Base-by-base conservation (phyloP, 1,139 yeast genomes). In the Waltiozyma sp. region DNA sequence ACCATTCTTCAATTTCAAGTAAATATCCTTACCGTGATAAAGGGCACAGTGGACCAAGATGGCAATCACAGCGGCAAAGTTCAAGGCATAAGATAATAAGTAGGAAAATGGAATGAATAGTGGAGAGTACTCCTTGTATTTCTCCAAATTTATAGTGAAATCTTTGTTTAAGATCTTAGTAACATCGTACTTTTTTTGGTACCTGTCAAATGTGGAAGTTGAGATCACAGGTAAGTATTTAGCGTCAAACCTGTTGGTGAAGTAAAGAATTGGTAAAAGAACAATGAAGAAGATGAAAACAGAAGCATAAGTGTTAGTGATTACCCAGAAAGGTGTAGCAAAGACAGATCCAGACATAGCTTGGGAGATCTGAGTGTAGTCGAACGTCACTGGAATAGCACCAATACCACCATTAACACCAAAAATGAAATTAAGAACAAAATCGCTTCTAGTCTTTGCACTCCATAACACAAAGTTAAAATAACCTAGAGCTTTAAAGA, bases 391-490 rank as follows among this genome's bases (percentile, higher is more conserved):
- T 36, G 82, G 80, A 48, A 73, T 58, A 50, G 72, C 53, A 40
- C 79, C 80, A 50, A 75, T 60, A 26, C 81, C 81, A 36, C 75
- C 64, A 16, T 61, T 51, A 6, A 70, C 67, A 40, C 80, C 79
- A 49, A 75, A 75, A 28, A 75, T 60, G 49, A 73, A 74, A 53
- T 73, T 70, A 16, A 70, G 66, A 40, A 68, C 60, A 41, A 70
- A 70, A 46, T 65, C 60, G 37, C 65, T 49, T 38, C 56, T 55
- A 2, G 61, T 52, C 24, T 49, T 47, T 3, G 59, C 41, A 37
- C 69, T 69, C 71, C 75, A 69, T 34, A 79, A 64, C 49, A 73
- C 66, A 75, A 82, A 74, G 51, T 72, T 73, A 56, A 79, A 75
- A 42, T 64, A 61, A 1, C 79, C 69, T 35, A 78, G 58, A 3